phyloP scores from a whole-genome alignment of 116 monocot species.

The Phalaenopsis hybrid region DNA sequence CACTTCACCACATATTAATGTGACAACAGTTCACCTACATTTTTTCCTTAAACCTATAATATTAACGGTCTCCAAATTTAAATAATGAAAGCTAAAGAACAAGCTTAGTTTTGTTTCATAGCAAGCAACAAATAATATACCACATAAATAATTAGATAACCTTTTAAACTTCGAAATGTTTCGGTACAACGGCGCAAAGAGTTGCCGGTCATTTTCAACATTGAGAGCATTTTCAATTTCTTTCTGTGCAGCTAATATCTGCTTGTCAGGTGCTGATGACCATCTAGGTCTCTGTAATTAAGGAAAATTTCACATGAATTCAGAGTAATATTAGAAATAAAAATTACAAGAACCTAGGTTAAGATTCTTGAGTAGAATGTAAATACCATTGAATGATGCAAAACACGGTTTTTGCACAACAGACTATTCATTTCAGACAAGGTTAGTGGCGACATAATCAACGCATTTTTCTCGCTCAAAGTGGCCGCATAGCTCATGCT shows the following conservation, averaged over 20 bases:
- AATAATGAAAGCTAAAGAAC: not conserved
- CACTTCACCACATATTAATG: constrained; percentile 8
- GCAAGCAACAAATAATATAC: not conserved
- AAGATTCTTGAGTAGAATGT: not conserved
- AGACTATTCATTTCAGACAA: constrained; percentile 44
- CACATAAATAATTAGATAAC: constrained; percentile 6
- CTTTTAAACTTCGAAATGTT: constrained; percentile 50
- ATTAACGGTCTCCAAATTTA: not conserved
- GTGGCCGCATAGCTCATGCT: too few species aligned
- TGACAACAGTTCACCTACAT: constrained; percentile 5
- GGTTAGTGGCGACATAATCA: constrained; percentile 22
- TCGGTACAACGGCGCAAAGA: constrained; percentile 38
- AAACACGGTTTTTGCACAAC: constrained; percentile 32
- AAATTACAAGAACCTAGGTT: not conserved
- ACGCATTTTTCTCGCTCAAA: constrained; percentile 1
- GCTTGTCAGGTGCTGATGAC: constrained; percentile 38
- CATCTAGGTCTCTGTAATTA: constrained; percentile 35
- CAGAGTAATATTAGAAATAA: not conserved
- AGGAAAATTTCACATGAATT: constrained; percentile 6
- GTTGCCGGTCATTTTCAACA: constrained; percentile 21
- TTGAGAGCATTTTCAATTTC: constrained; percentile 45
- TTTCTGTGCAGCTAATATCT: constrained; percentile 21
- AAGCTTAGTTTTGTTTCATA: not conserved
- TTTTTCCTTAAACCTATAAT: not conserved
- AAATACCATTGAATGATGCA: constrained; percentile 43